A percentile compares a stretch with the other conserved stretches of the same genome.
Evolutionary conservation across 2,329 filamentous ascomycete species (phyloP).

Genomic region (Penicillium sp.): DNA sequence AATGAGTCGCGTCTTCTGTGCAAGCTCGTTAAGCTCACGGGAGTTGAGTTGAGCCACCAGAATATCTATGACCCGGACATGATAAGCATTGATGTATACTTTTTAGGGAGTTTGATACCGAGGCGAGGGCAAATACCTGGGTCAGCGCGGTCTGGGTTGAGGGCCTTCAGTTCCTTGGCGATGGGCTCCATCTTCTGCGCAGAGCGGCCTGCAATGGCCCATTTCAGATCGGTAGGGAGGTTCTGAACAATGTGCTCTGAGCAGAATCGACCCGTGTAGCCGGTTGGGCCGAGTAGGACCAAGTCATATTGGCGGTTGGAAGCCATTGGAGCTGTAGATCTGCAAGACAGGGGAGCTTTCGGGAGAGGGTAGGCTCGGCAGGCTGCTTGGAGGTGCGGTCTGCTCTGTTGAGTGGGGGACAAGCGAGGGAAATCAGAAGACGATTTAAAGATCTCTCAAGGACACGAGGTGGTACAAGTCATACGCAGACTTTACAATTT

Average conservation of each 20-base stretch:
- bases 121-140: conserved; percentile 57
- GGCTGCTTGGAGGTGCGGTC: not conserved
- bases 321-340: conserved; percentile 35
- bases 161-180: conserved; percentile 63
- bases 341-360: conserved; percentile 8
- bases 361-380: conserved; percentile 7
- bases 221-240: conserved; percentile 75
- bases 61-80: conserved; percentile 36
- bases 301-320: conserved; percentile 61
- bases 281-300: conserved; percentile 68
- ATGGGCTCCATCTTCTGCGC: conserved; percentile 70
- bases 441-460: not conserved
- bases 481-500: not conserved
- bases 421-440: not conserved
- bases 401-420: not conserved
- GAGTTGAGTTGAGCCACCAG: conserved; percentile 51
- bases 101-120: not conserved
- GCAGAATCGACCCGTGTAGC: conserved; percentile 79
- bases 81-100: conserved; percentile 1
- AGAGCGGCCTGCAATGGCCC: conserved; percentile 87
- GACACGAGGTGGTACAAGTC: not conserved
- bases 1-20: conserved; percentile 58
- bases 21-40: conserved; percentile 53
- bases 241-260: conserved; percentile 72
- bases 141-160: conserved; percentile 68